Base-by-base conservation (phyloP, 768 basidiomycete genomes). In the Mycena capillaripes region DNA sequence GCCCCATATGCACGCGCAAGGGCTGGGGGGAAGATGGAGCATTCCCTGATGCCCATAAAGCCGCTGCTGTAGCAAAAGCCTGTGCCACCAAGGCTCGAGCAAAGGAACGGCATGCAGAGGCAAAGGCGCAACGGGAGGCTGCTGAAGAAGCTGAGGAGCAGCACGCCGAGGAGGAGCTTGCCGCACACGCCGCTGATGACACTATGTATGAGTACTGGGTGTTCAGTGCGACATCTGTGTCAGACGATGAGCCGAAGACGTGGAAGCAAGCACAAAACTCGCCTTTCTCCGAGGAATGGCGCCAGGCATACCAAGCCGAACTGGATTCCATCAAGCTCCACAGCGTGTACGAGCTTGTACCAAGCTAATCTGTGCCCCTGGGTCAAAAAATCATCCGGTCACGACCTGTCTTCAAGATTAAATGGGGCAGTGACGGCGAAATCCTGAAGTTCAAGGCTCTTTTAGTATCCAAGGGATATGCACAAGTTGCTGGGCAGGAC, bases 191-290 rank as follows among this genome's bases (percentile, higher is more conserved):
- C 14, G 50, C 63, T 1, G 50, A 64, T 40, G 63, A 52, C 17
- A 27, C 16, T 21, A 27, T 27, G 36, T 64, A 53, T 36, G 63
- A 64, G 50, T 64, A 64, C 16, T 64, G 63, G 63, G 63, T 50
- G n/a, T 46, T 64, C 19, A 34, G 12, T 14, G 34, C 63, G 12
- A 23, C 50, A 4, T 42, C 44, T 8, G n/a, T 25, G 3, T n/a
- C 32, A 4, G 65, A 57, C 21, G 55, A 66, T 57, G 65, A 66
- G 55, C 65, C 65, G 9, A 66, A 66, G 65, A 66, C 65, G 2
- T 66, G 65, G 59, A 60, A 60, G n/a, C 59, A 60, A 19, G 59
- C 59, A 1, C 59, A 60, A 21, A 60, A 60, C 59, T 60, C 59
- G 44, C 59, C 59, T 3, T 60, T 60, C 25, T 23, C 59, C 6